Percentiles rank a stretch among this genome's conserved stretches.
Evolutionary conservation across 2,329 filamentous ascomycete species (phyloP).

Genomic region (Cylindrodendrum hubeiense): DNA sequence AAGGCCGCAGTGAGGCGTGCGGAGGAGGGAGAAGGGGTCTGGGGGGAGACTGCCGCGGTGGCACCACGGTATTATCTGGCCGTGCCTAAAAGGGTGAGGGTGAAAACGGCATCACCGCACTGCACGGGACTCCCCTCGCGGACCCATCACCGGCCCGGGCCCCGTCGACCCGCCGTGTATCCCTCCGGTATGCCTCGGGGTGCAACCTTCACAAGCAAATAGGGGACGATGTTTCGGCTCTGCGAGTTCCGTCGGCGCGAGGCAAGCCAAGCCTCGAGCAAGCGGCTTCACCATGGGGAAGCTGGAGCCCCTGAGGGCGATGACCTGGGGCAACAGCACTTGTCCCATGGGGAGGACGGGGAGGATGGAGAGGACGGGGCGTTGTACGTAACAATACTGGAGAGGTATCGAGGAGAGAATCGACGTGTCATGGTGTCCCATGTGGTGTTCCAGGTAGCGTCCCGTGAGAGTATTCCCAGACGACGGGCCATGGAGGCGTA

Average conservation of each 20-base stretch:
- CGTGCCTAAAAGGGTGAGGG: conserved; percentile 9
- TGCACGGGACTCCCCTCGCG: conserved; percentile 22
- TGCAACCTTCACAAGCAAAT: background rate
- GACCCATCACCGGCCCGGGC: conserved; percentile 23
- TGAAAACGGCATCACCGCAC: conserved; percentile 28
- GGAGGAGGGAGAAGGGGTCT: background rate
- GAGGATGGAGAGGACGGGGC: conserved; percentile 10
- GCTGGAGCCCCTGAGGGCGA: conserved; percentile 36
- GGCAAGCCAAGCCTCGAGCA: conserved; percentile 20
- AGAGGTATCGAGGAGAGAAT: conserved; percentile 9
- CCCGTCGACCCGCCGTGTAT: conserved; percentile 19
- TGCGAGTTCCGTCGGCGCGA: background rate
- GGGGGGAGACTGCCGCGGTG: conserved; percentile 26
- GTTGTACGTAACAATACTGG: conserved; percentile 40
- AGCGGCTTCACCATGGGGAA: conserved; percentile 26
- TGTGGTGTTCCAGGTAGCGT: background rate
- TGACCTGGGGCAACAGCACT: conserved; percentile 28
- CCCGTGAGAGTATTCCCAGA: background rate
- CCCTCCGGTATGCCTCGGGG: conserved; percentile 2
- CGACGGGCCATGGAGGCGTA: background rate
- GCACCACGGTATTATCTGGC: conserved; percentile 15
- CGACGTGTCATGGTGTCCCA: conserved; percentile 10
- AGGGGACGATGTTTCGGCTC: background rate
- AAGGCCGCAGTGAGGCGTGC: conserved; percentile 1
- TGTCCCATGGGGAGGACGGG: conserved; percentile 39